Conservation (phyloP, 768 basidiomycete species). For the Tylopilus plumbeoviolaceoides region DNA sequence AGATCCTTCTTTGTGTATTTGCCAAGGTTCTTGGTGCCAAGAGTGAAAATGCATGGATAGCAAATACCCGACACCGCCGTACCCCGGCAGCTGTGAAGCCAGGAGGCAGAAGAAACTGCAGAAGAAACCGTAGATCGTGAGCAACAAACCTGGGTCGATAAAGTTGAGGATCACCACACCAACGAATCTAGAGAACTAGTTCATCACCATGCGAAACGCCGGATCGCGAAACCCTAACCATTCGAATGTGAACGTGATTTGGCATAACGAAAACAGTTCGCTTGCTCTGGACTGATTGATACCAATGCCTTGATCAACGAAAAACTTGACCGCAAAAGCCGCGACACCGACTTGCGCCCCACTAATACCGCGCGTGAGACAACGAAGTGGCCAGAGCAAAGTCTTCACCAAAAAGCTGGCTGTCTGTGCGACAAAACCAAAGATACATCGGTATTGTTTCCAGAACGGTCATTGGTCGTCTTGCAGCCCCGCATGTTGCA, state of each 20-base stretch:
- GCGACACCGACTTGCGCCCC: constrained; percentile 68
- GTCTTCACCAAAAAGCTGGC: no score
- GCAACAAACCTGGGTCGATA: constrained; percentile 61
- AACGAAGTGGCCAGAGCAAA: no score
- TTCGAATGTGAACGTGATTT: constrained; percentile 63
- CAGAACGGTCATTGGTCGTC: constrained; percentile 53
- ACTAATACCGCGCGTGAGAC: no score
- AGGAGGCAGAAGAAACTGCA: constrained; percentile 52
- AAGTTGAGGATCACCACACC: constrained; percentile 57
- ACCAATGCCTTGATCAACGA: constrained; percentile 58
- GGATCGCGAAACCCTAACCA: constrained; percentile 36
- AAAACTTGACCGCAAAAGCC: constrained; percentile 65
- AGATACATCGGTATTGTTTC: constrained; percentile 66
- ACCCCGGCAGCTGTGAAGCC: constrained; percentile 47
- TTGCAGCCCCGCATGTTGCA: constrained; percentile 38
- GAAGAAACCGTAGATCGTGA: constrained; percentile 47
- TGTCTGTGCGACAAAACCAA: constrained; percentile 72
- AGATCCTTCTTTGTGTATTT: constrained; percentile 58
- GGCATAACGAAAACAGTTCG: constrained; percentile 66
- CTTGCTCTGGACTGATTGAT: constrained; percentile 51
- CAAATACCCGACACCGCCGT: constrained; percentile 61
- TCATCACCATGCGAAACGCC: constrained; percentile 2
- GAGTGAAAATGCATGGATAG: constrained; percentile 65
- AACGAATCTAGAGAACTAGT: constrained; percentile 46
- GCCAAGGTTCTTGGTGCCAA: constrained; percentile 62